Conservation (phyloP, 192 early-diverging fungal species). For the Coemansia sp. region DNA sequence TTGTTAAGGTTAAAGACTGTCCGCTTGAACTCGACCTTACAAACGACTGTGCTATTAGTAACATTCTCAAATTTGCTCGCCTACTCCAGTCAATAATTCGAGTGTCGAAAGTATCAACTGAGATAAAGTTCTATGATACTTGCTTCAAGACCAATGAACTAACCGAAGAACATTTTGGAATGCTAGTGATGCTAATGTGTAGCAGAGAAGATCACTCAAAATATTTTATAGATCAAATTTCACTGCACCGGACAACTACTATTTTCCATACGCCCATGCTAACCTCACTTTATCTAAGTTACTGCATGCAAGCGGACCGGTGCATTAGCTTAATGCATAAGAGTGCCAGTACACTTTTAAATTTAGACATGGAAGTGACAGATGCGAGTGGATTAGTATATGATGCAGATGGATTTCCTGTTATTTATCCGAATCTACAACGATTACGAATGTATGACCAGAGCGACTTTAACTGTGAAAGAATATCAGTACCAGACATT, state of each 20-base stretch:
- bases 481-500: not conserved
- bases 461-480: not conserved
- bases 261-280: not conserved
- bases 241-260: not conserved
- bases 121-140: not conserved
- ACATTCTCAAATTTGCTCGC: not conserved
- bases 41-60: not conserved
- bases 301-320: not conserved
- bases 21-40: not conserved
- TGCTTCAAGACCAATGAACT: not conserved
- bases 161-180: not conserved
- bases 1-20: not conserved
- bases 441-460: not conserved
- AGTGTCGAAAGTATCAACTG: not conserved
- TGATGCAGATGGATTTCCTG: not conserved
- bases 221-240: not conserved
- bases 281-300: not conserved
- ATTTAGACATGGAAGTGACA: not conserved
- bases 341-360: not conserved
- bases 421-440: conserved; percentile 3
- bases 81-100: not conserved
- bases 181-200: not conserved
- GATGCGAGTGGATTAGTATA: not conserved
- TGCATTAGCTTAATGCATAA: not conserved
- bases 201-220: not conserved